Evolutionary conservation across 164 flowering plant species (phyloP), one percentile per base, ranked within the genome.

Genomic region (Annona cherimola): DNA sequence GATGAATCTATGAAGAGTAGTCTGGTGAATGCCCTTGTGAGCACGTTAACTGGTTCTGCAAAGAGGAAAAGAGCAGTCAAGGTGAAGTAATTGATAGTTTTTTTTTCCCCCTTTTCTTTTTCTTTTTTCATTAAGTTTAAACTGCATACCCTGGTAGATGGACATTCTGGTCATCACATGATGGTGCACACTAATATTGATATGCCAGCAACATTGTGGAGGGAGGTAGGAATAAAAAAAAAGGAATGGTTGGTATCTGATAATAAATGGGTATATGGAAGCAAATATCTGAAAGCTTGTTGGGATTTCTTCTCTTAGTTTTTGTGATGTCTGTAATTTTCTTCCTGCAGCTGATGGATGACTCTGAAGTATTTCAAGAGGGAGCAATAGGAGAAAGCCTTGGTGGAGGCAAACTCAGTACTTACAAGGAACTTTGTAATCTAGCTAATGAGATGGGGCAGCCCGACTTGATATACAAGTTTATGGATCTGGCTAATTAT

Each of bases 381-480:
- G 98, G 98, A 66, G 74, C 88, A 67, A 83, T 93, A 77, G 98
- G 99, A 78, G 92, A 88, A 81, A 86, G 87, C 80, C 85, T 80
- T n/a, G 78, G 81, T 83, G 99, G 99, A 64, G 98, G 94, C 67
- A 95, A 95, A 73, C 88, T 95, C 68, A 95, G 86, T 84, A 95
- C 99, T 63, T 95, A 95, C 74, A 95, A 95, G 83, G 99, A 93
- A 83, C 96, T 95, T 61, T 95, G 99, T 83, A 83, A 76, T 75
- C 80, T 95, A 3, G 99, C 99, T 40, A 95, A 91, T 82, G 99
- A 95, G 80, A 95, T 95, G 97, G 99, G 99, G 46, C 97, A 95
- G 74, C 99, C 99, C 46, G 99, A 95, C 75, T 79, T 95, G 44
- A 88, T 95, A 19, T 95, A 95, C 79, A 95, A 95, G 79, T 95